phyloP scores from a whole-genome alignment of 306 rosid species.

The Gynostemma pentaphyllum region DNA sequence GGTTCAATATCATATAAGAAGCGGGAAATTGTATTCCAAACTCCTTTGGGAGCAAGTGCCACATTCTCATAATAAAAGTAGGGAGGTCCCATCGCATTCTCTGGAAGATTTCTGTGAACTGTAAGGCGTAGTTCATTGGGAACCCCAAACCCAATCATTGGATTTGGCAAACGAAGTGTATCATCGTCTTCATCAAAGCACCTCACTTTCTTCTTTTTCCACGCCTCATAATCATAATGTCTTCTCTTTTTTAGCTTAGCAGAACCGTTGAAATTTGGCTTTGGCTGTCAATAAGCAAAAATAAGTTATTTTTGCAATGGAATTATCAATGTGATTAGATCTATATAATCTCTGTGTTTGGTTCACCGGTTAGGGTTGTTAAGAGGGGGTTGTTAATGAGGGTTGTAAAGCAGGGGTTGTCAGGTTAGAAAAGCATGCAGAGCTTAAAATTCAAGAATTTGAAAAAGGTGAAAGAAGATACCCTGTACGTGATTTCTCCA shows the following conservation, averaged over 20 bases:
- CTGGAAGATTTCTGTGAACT: conserved; percentile 45
- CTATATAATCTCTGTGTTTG: too few relatives aligned
- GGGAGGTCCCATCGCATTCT: conserved; percentile 72
- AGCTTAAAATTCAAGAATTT: neutral
- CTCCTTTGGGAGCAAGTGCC: conserved; percentile 91
- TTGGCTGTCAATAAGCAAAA: conserved; percentile 44
- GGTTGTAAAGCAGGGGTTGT: too few relatives aligned
- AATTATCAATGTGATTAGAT: neutral
- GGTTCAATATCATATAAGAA: conserved; percentile 74
- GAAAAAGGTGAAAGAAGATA: conserved; percentile 17
- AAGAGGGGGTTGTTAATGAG: too few relatives aligned
- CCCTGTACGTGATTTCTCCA: conserved; percentile 39
- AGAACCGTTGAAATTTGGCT: conserved; percentile 5
- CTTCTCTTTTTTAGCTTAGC: conserved; percentile 42
- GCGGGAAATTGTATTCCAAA: conserved; percentile 80
- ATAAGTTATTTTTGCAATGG: conserved; percentile 1
- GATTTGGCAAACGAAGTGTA: conserved; percentile 57
- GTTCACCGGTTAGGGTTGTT: too few relatives aligned
- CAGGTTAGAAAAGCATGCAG: neutral
- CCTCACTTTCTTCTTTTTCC: conserved; percentile 43
- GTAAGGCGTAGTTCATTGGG: conserved; percentile 37
- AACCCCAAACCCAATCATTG: conserved; percentile 85
- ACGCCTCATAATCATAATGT: conserved; percentile 32
- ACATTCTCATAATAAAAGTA: conserved; percentile 94
- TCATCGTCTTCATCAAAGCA: conserved; percentile 59